These are phyloP conservation scores for Camellia oleifera DNA, from an alignment of 179 eudicot genomes.

Conservation along the genomic window DNA sequence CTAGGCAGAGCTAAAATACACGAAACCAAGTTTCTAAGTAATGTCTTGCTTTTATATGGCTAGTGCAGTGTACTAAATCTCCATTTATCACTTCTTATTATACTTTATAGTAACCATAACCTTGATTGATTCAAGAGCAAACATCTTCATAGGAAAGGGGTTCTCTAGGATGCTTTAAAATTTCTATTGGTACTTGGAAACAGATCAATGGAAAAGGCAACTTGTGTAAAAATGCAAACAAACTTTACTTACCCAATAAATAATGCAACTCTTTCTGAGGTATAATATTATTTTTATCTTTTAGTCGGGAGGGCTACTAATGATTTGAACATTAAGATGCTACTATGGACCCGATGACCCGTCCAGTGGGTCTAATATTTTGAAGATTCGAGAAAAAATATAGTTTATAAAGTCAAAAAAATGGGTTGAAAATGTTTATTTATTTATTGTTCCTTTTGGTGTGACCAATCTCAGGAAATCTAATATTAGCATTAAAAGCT, in stretches of 20 bases:
- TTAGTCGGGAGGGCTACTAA: neutral
- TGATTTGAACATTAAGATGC: neutral
- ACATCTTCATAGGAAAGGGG: neutral
- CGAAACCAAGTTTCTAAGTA: neutral
- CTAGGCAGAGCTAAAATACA: neutral
- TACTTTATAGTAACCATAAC: neutral
- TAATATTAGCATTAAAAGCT: too few species aligned
- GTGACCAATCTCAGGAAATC: too few species aligned
- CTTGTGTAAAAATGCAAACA: neutral
- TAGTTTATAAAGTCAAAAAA: too few species aligned
- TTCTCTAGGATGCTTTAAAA: neutral
- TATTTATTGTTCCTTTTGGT: too few species aligned
- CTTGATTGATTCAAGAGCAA: slow-evolving; percentile 3
- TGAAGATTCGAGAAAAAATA: too few species aligned
- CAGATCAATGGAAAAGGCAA: neutral
- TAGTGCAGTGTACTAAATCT: neutral
- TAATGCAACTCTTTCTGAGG: neutral
- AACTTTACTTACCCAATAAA: too few species aligned
- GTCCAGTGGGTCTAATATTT: too few species aligned
- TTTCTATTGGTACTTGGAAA: neutral
- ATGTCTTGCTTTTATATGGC: neutral
- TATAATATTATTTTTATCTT: neutral
- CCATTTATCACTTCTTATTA: neutral
- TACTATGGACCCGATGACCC: neutral
- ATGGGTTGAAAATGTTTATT: too few species aligned